Percentiles rank a stretch among this genome's conserved stretches.
Evolutionary conservation across 306 rosid species (phyloP).

Genomic region (Pterocarpus santalinus): DNA sequence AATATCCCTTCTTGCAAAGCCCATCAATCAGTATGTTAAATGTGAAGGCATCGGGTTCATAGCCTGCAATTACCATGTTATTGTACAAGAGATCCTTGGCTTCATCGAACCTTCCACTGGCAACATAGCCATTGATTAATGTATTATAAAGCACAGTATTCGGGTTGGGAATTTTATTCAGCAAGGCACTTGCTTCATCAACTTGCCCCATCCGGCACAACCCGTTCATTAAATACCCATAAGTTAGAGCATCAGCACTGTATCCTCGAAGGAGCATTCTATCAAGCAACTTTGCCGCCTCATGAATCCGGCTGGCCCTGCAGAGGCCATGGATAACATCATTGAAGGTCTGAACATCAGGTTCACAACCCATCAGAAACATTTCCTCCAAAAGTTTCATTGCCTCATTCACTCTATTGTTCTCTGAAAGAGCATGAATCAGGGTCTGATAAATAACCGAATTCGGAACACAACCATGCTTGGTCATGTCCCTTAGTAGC

Average conservation of each 20-base stretch:
- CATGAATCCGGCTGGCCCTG: slow-evolving; percentile 63
- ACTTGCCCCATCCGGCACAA: slow-evolving; percentile 73
- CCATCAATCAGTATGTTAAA: slow-evolving; percentile 83
- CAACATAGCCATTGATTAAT: slow-evolving; percentile 82
- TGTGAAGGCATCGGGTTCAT: slow-evolving; percentile 78
- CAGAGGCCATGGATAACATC: slow-evolving; percentile 86
- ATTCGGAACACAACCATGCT: slow-evolving; percentile 91
- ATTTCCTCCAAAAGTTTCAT: slow-evolving; percentile 84
- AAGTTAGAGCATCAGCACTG: slow-evolving; percentile 70
- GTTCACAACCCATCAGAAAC: slow-evolving; percentile 90
- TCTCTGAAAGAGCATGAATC: slow-evolving; percentile 80
- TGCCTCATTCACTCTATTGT: slow-evolving; percentile 72
- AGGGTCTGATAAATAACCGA: slow-evolving; percentile 87
- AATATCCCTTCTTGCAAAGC: slow-evolving; percentile 76
- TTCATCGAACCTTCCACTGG: slow-evolving; percentile 72
- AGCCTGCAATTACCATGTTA: slow-evolving; percentile 64
- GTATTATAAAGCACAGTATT: slow-evolving; percentile 74
- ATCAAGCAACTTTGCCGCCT: slow-evolving; percentile 85
- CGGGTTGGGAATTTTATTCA: slow-evolving; percentile 68
- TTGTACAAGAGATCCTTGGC: slow-evolving; percentile 67
- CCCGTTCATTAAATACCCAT: slow-evolving; percentile 81
- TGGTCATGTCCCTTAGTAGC: slow-evolving; percentile 87
- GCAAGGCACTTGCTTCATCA: slow-evolving; percentile 78
- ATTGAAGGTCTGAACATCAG: slow-evolving; percentile 90
- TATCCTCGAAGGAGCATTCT: slow-evolving; percentile 83